A percentile compares a stretch with the other conserved stretches of the same genome.
These are phyloP conservation scores for Pythium periplocum DNA, from an alignment of 352 stramenopile species.

Conservation along the genomic window DNA sequence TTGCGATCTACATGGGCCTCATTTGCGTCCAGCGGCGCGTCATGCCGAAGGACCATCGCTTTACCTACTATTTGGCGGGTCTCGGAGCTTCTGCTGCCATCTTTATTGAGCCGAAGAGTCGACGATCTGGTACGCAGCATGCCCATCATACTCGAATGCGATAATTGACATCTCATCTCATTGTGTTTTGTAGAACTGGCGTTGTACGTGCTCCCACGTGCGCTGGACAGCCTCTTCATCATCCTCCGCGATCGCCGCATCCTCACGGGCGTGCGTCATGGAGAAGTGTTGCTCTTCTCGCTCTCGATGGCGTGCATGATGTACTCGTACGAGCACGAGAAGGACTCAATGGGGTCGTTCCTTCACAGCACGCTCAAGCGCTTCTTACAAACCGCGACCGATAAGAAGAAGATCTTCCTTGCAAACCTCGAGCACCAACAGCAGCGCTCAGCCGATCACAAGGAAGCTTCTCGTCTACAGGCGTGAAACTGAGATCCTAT, in stretches of 20 bases:
- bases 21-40: slow-evolving; percentile 56
- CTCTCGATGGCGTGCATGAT: slow-evolving; percentile 79
- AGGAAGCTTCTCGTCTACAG: too few species aligned
- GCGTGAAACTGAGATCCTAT: too few species aligned
- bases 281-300: slow-evolving; percentile 72
- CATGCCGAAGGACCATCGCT: slow-evolving; percentile 57
- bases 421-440: slow-evolving; percentile 20
- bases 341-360: slow-evolving; percentile 57
- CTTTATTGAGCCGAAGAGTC: slow-evolving; percentile 72
- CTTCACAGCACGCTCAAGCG: slow-evolving; percentile 65
- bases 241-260: slow-evolving; percentile 70
- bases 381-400: slow-evolving; percentile 63
- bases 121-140: slow-evolving; percentile 50
- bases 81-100: slow-evolving; percentile 62
- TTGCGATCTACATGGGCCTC: slow-evolving; percentile 60
- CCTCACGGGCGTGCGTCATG: slow-evolving; percentile 57
- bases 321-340: slow-evolving; percentile 83
- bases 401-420: slow-evolving; percentile 67
- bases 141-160: neutral
- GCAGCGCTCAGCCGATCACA: neutral
- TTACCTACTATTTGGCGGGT: slow-evolving; percentile 72
- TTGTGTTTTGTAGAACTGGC: slow-evolving; percentile 46
- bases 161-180: slow-evolving; percentile 1
- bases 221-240: slow-evolving; percentile 70
- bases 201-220: slow-evolving; percentile 71